These are phyloP conservation scores for Barnettozyma vustinii DNA, from an alignment of 805 yeast genomes.

Conservation along the genomic window DNA sequence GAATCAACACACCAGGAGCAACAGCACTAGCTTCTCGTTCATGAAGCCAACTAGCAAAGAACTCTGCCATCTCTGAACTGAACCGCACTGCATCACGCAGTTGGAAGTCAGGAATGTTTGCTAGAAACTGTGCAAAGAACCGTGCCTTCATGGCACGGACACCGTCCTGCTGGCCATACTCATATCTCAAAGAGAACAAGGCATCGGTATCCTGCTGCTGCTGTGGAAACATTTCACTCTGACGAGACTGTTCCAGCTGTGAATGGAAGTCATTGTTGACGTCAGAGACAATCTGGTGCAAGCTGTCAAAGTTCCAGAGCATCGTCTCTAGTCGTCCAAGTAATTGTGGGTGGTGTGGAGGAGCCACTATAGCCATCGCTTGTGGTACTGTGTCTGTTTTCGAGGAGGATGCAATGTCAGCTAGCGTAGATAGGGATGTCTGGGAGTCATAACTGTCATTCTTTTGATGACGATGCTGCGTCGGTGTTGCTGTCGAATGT, in stretches of 20 bases:
- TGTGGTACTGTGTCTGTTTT: not conserved
- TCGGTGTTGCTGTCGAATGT: not conserved
- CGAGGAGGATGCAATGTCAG: conserved; percentile 21
- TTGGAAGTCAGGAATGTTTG: conserved; percentile 8
- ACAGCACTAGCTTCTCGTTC: conserved; percentile 8
- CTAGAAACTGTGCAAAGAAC: conserved; percentile 8
- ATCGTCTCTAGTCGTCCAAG: conserved; percentile 11
- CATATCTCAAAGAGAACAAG: conserved; percentile 2
- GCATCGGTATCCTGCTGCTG: not conserved
- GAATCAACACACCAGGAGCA: not conserved
- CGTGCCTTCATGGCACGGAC: not conserved
- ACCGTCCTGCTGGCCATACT: conserved; percentile 1
- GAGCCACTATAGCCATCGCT: not conserved
- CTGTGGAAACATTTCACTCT: not conserved
- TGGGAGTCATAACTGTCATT: conserved; percentile 23
- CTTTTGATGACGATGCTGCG: conserved; percentile 6
- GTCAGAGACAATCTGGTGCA: conserved; percentile 15
- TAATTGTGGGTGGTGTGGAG: not conserved
- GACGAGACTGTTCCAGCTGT: conserved; percentile 8
- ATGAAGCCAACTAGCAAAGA: not conserved
- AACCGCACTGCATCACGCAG: conserved; percentile 5
- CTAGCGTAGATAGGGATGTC: conserved; percentile 20
- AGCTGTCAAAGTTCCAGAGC: conserved; percentile 9
- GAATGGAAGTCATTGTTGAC: conserved; percentile 16
- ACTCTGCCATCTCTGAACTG: conserved; percentile 1